Conservation (phyloP, 345 rosid genomes). For the Reutealis trisperma region DNA sequence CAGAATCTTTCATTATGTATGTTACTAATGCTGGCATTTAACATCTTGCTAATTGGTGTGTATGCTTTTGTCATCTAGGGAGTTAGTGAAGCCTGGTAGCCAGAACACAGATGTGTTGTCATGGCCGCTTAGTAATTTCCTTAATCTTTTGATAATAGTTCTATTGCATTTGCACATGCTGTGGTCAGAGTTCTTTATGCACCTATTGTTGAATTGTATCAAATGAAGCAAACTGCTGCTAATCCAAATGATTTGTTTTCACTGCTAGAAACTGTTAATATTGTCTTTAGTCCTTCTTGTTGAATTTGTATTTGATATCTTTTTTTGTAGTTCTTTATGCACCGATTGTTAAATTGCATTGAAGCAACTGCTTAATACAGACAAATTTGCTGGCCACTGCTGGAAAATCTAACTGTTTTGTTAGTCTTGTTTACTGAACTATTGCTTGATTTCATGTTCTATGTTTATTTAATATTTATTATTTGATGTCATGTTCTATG, state of each 20-base stretch:
- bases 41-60: slow-evolving; percentile 38
- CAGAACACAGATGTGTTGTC: slow-evolving; percentile 47
- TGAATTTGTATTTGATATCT: neutral
- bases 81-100: slow-evolving; percentile 56
- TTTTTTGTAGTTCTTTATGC: neutral
- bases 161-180: slow-evolving; percentile 23
- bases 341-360: too few species aligned
- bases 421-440: neutral
- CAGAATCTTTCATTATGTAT: slow-evolving; percentile 2
- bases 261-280: neutral
- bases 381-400: neutral
- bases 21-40: slow-evolving; percentile 19
- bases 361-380: too few species aligned
- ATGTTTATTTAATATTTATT: neutral
- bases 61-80: slow-evolving; percentile 52
- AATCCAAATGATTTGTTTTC: neutral
- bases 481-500: neutral
- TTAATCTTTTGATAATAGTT: slow-evolving; percentile 38
- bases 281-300: neutral
- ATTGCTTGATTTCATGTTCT: neutral
- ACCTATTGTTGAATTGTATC: slow-evolving; percentile 3
- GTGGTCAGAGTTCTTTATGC: slow-evolving; percentile 18
- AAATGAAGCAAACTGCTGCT: neutral
- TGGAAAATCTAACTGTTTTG: neutral
- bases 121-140: slow-evolving; percentile 53